Conservation (phyloP, 1,139 yeast genomes). For the Saccharomyces hybrid region DNA sequence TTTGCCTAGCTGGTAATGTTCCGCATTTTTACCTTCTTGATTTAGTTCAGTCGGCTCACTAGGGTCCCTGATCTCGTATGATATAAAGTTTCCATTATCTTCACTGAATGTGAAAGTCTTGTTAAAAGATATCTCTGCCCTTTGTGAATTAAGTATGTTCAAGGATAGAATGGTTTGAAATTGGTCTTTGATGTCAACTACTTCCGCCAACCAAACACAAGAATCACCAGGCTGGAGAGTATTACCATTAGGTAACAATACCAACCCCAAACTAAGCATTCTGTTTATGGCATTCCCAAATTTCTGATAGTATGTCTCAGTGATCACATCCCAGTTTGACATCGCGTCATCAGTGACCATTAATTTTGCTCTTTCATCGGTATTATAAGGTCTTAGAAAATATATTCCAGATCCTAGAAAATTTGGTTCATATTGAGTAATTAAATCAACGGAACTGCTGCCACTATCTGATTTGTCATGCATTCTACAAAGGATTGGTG, state of each 20-base stretch:
- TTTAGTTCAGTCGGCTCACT: background rate
- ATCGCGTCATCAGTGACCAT: constrained; percentile 17
- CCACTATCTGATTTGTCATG: background rate
- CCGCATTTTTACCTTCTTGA: background rate
- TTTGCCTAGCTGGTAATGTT: background rate
- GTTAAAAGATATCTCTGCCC: background rate
- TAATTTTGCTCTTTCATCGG: constrained; percentile 9
- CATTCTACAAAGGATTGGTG: constrained; percentile 15
- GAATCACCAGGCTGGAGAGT: constrained; percentile 13
- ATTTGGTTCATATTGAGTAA: constrained; percentile 17
- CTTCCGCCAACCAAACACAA: constrained; percentile 21
- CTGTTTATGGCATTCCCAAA: constrained; percentile 18
- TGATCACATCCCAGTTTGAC: constrained; percentile 3
- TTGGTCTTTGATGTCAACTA: constrained; percentile 18
- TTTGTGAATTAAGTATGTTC: background rate
- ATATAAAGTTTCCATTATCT: background rate
- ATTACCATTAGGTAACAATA: constrained; percentile 15
- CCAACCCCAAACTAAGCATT: constrained; percentile 13
- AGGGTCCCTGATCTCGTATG: background rate
- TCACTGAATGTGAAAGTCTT: background rate
- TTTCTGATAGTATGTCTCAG: constrained; percentile 8
- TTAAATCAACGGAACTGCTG: constrained; percentile 11
- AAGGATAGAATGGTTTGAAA: constrained; percentile 2
- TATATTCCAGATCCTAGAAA: constrained; percentile 24
- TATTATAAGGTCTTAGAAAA: constrained; percentile 12